Conservation (phyloP, 768 basidiomycete genomes). For the Termitomyces sp. region DNA sequence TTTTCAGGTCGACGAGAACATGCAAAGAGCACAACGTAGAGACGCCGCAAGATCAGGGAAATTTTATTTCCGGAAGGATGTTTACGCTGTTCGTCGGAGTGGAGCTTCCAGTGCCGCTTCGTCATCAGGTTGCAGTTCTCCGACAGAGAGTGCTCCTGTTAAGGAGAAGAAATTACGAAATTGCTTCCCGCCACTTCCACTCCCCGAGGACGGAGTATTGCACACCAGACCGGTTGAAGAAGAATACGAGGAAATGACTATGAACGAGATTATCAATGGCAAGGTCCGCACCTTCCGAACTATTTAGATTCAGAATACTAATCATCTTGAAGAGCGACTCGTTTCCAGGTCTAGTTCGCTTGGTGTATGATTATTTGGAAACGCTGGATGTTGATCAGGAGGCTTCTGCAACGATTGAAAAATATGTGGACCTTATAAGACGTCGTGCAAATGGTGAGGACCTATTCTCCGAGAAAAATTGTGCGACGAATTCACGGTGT, state of each 20-base stretch:
- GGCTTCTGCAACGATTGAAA: slow-evolving; percentile 57
- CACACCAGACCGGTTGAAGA: slow-evolving; percentile 51
- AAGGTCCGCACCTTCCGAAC: slow-evolving; percentile 42
- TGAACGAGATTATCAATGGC: slow-evolving; percentile 94
- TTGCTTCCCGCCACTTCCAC: slow-evolving; percentile 62
- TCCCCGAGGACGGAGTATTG: slow-evolving; percentile 37
- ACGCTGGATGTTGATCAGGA: slow-evolving; percentile 71
- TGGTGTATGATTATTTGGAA: slow-evolving; percentile 81
- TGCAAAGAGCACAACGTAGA: slow-evolving; percentile 82
- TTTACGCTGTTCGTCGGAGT: slow-evolving; percentile 57
- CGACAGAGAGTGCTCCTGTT: slow-evolving; percentile 25
- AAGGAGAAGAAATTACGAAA: slow-evolving; percentile 65
- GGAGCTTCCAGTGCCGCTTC: slow-evolving; percentile 39
- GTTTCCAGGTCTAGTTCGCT: slow-evolving; percentile 78
- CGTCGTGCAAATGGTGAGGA: slow-evolving; percentile 72
- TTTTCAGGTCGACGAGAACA: slow-evolving; percentile 91
- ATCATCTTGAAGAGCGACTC: slow-evolving; percentile 39
- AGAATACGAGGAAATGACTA: slow-evolving; percentile 89
- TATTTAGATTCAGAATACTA: not conserved
- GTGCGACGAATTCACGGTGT: not conserved
- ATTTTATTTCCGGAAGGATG: slow-evolving; percentile 88
- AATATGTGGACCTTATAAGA: slow-evolving; percentile 78
- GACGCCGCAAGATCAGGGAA: slow-evolving; percentile 69
- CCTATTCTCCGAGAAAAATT: not conserved
- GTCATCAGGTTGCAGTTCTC: slow-evolving; percentile 37